Base-by-base conservation (phyloP, 2,329 filamentous ascomycete species). In the Zasmidium angulare region DNA sequence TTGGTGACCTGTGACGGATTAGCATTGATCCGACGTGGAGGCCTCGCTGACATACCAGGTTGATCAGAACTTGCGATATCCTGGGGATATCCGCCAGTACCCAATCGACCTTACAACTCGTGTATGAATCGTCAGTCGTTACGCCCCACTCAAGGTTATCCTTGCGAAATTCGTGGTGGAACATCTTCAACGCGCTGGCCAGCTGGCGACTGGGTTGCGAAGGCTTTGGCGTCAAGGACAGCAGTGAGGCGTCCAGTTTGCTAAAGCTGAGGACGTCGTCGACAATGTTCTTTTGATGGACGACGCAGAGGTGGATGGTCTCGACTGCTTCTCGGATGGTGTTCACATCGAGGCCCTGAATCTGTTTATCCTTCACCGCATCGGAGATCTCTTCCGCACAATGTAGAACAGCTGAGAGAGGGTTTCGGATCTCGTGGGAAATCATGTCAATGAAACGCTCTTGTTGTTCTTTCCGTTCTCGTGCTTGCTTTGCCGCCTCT, bases 371-470 rank as follows among this genome's bases (percentile, higher is more conserved):
- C n/a, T 55, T 56, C 22, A 66, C 61, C 1, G 68, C 66, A 17
- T 70, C 68, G 31, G 72, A 74, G 9, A 79, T 76, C 56, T 79
- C 76, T 61, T 79, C 77, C 0, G 76, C 74, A 23, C 77, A 71
- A 60, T 79, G 77, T 17, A 79, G 58, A 1, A 80, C 74, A 2
- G 72, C 71, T 2, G 66, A 71, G 1, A 75, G 66, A 0, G 73
- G 73, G 36, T 75, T 75, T 1, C 72, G 66, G 48, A 73, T 71
- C 55, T 79, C 76, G 46, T 78, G 75, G 4, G 68, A 54, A 23
- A 78, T 76, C 76, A 78, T 78, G 58, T 79, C 77, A 23, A 79
- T 79, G 62, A 80, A 80, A 0, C 76, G 64, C 63, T 79, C 77
- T 55, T 79, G 78, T 55, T 79, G 77, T 53, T 76, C 72, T 50